Base-by-base conservation (phyloP, 2,329 filamentous ascomycete genomes). In the Aureobasidium sp. region DNA sequence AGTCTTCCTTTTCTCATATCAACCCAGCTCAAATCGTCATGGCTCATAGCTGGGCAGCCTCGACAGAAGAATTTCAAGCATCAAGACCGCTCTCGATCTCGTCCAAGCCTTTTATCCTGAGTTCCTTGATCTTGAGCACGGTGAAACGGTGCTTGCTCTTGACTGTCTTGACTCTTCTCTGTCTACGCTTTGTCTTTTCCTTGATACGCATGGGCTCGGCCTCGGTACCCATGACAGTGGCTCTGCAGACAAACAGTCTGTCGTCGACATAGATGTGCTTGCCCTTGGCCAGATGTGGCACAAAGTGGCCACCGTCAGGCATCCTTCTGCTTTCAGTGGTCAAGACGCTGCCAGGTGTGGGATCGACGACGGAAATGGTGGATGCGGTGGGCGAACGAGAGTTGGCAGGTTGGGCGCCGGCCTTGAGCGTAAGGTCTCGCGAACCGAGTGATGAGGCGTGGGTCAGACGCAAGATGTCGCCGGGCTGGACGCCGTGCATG, bases 101-200 rank as follows among this genome's bases (percentile, higher is more conserved):
- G 56, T 85, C 83, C 64, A 81, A 65, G 29, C 76, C 78, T 74
- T 80, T 83, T 5, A 96, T 81, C 72, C 83, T 87, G 66, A 97
- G 72, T 76, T 97, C 90, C 72, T 88, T 88, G 66, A 99, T 88
- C 71, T 87, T 83, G 75, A 99, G 72, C 25, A 96, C 84, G 2
- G 94, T 99, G 75, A 89, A 96, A 70, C 84, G 82, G 73, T 96
- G 90, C 83, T 99, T 97, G 80, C 91, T 97, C 78, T 82, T 87
- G 11, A 94, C 88, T 63, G 83, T 85, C 79, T 86, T 90, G 55
- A 84, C 82, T 72, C 84, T 81, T 66, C 85, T 77, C 69, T 84
- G 80, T 71, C 88, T 82, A 71, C 90, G 79, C 74, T 88, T 88
- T 70, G 80, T 83, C 77, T 83, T 83, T 74, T 82, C 79, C 70